These are phyloP conservation scores for Yamadazyma buinensis DNA, from an alignment of 1,139 yeast genomes.

Conservation along the genomic window DNA sequence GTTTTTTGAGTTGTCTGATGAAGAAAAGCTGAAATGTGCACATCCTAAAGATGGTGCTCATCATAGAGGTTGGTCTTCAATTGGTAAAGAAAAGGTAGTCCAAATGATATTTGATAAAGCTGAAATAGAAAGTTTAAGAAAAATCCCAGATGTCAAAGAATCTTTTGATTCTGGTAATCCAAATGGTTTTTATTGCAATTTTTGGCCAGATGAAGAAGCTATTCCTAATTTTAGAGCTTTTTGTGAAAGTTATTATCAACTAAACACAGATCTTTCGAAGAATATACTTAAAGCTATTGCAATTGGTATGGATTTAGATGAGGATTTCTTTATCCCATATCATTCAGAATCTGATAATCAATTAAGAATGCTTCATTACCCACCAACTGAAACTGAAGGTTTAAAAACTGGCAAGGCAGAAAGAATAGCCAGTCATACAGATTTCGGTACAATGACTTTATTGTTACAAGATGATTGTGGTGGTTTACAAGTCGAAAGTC, in stretches of 20 bases:
- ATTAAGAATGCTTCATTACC: slow-evolving; percentile 22
- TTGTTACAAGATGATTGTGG: slow-evolving; percentile 24
- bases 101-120: slow-evolving; percentile 23
- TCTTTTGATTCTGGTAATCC: slow-evolving; percentile 20
- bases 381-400: slow-evolving; percentile 16
- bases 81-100: slow-evolving; percentile 15
- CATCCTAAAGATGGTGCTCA: slow-evolving; percentile 16
- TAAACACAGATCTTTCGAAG: slow-evolving; percentile 2
- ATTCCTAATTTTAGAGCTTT: slow-evolving; percentile 16
- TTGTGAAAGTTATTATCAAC: slow-evolving; percentile 10
- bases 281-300: slow-evolving; percentile 11
- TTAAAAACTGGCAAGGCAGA: slow-evolving; percentile 16
- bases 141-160: slow-evolving; percentile 21
- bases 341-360: slow-evolving; percentile 23
- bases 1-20: slow-evolving; percentile 17
- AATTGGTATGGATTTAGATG: slow-evolving; percentile 18
- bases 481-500: slow-evolving; percentile 25
- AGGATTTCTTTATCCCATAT: slow-evolving; percentile 18
- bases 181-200: slow-evolving; percentile 8
- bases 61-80: slow-evolving; percentile 16
- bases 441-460: slow-evolving; percentile 24
- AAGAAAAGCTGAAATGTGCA: slow-evolving; percentile 14
- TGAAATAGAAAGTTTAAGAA: slow-evolving; percentile 7
- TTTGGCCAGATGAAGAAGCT: slow-evolving; percentile 20
- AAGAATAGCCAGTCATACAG: slow-evolving; percentile 31